Percentiles rank a stretch among this genome's conserved stretches.
phyloP scores from a whole-genome alignment of 2,329 filamentous ascomycete species.

The Stromatinia cepivora region DNA sequence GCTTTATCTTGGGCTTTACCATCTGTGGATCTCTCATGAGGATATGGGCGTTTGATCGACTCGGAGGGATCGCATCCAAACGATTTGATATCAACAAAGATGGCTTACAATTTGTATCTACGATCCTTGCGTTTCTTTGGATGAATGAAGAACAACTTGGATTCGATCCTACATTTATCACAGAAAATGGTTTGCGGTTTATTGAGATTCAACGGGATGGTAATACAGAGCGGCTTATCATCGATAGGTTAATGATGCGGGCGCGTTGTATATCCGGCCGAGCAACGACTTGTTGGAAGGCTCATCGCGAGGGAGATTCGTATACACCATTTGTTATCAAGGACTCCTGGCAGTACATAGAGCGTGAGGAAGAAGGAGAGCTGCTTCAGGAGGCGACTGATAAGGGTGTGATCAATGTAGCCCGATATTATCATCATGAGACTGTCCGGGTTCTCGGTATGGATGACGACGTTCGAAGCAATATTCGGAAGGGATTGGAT shows the following conservation, averaged over 20 bases:
- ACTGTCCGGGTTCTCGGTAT: slow-evolving; percentile 43
- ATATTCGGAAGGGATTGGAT: slow-evolving; percentile 36
- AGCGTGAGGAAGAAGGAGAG: slow-evolving; percentile 47
- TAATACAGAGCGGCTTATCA: no score
- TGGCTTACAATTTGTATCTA: not conserved
- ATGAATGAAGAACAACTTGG: no score
- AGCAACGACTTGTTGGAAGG: slow-evolving; percentile 50
- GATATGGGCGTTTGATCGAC: slow-evolving; percentile 42
- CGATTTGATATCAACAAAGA: slow-evolving; percentile 35
- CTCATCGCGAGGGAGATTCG: slow-evolving; percentile 42
- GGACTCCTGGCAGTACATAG: slow-evolving; percentile 47
- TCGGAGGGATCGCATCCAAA: slow-evolving; percentile 38
- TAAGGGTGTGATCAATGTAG: slow-evolving; percentile 45
- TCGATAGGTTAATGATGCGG: no score
- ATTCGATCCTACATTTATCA: no score
- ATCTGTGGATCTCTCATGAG: slow-evolving; percentile 23
- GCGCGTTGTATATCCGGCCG: no score
- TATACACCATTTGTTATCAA: slow-evolving; percentile 46
- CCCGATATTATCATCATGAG: slow-evolving; percentile 47
- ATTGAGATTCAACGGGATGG: no score
- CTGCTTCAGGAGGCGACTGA: slow-evolving; percentile 44
- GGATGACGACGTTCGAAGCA: slow-evolving; percentile 42
- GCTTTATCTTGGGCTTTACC: slow-evolving; percentile 2
- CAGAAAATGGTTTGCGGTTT: no score
- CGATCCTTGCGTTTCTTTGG: slow-evolving; percentile 45